phyloP scores from a whole-genome alignment of 2,329 filamentous ascomycete genomes.

The Beauveria varroae region DNA sequence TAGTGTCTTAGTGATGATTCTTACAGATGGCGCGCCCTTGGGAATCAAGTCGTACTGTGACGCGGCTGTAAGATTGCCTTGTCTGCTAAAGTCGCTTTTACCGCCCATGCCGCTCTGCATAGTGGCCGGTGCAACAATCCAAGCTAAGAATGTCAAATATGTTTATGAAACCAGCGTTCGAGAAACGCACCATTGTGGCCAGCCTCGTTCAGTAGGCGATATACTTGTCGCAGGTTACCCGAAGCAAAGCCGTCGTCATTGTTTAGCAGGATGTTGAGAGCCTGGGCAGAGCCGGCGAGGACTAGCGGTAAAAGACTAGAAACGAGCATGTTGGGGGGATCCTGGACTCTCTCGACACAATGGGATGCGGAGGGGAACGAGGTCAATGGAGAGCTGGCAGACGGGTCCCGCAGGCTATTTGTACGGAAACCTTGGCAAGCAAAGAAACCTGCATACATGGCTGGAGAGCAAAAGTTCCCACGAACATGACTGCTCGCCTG shows the following conservation, averaged over 20 bases:
- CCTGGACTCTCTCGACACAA: not conserved
- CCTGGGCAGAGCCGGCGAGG: conserved; percentile 12
- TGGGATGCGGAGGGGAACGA: not conserved
- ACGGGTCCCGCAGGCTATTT: not conserved
- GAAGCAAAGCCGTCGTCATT: conserved; percentile 26
- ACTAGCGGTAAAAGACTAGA: not conserved
- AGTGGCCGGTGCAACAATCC: conserved; percentile 23
- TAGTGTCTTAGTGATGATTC: not conserved
- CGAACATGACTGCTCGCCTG: not conserved
- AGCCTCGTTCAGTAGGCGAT: conserved; percentile 22
- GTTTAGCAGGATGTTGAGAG: conserved; percentile 23
- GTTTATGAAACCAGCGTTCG: rapidly evolving
- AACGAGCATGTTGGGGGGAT: not conserved
- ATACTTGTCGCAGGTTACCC: conserved; percentile 22
- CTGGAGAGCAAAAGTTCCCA: conserved; percentile 2
- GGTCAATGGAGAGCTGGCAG: not conserved
- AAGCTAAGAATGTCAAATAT: conserved; percentile 14
- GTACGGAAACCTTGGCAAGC: not conserved
- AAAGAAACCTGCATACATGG: not conserved
- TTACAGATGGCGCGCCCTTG: conserved; percentile 21
- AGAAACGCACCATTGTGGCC: conserved; percentile 21
- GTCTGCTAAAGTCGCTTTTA: conserved; percentile 20
- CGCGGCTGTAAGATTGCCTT: conserved; percentile 21
- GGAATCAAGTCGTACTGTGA: conserved; percentile 23
- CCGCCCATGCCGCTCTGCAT: conserved; percentile 25